Percentiles rank a stretch among this genome's conserved stretches.
phyloP scores from a whole-genome alignment of 305 asterid species.

The Rubia peregrina region DNA sequence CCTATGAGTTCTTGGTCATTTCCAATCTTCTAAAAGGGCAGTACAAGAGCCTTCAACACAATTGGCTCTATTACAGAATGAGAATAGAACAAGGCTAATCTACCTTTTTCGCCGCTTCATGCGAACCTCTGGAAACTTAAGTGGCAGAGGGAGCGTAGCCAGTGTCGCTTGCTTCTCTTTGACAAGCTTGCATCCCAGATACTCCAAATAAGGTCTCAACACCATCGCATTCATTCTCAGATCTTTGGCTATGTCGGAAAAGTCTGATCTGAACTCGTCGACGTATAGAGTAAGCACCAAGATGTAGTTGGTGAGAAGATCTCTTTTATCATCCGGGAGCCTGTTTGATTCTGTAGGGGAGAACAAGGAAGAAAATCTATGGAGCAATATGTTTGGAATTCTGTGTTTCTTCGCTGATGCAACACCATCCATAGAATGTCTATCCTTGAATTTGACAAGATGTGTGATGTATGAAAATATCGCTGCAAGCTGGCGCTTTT shows the following conservation, averaged over 20 bases:
- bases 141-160: constrained; percentile 72
- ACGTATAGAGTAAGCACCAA: constrained; percentile 73
- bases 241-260: constrained; percentile 70
- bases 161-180: constrained; percentile 31
- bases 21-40: background rate
- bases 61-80: background rate
- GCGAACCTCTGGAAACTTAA: constrained; percentile 35
- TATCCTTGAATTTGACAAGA: constrained; percentile 77
- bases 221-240: constrained; percentile 38
- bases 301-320: constrained; percentile 59
- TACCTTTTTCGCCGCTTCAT: constrained; percentile 37
- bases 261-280: constrained; percentile 60
- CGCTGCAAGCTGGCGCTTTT: constrained; percentile 48
- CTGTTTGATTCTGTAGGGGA: constrained; percentile 32
- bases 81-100: background rate
- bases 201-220: constrained; percentile 44
- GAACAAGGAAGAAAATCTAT: constrained; percentile 62
- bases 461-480: constrained; percentile 72
- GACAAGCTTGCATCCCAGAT: constrained; percentile 76
- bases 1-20: background rate
- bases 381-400: constrained; percentile 54
- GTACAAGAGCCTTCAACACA: background rate
- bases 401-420: constrained; percentile 57
- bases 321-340: constrained; percentile 41
- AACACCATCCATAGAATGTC: constrained; percentile 67